Conservation (phyloP, 352 stramenopile species). For the Pythium volutum region DNA sequence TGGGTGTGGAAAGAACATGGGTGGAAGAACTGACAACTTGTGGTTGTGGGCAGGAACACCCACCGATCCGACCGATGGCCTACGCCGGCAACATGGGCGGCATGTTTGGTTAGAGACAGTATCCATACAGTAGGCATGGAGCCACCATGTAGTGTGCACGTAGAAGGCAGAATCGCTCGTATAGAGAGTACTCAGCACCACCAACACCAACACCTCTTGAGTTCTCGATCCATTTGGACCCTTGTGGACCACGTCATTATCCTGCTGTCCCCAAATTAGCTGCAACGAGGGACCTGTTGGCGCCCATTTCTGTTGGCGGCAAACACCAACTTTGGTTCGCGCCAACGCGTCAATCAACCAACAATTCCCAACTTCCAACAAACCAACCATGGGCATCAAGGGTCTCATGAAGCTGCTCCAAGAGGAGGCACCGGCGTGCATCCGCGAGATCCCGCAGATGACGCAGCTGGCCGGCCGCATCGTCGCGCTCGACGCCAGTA, state of each 20-base stretch:
- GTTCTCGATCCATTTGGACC: not conserved
- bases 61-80: conserved; percentile 86
- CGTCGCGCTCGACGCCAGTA: conserved; percentile 98
- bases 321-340: not conserved
- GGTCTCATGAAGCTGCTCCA: conserved; percentile 98
- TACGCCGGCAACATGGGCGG: conserved; percentile 90
- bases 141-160: not conserved
- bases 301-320: not conserved
- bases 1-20: not conserved
- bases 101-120: conserved; percentile 72
- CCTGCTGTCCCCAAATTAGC: not conserved
- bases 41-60: conserved; percentile 58
- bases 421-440: conserved; percentile 95
- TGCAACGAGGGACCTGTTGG: conserved; percentile 1
- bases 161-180: not conserved
- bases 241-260: not conserved
- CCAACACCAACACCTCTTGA: not conserved
- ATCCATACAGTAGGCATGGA: not conserved
- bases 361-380: no score
- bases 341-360: not conserved
- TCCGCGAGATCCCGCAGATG: conserved; percentile 94
- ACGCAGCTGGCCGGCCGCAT: conserved; percentile 93
- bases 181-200: not conserved
- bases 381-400: conserved; percentile 99
- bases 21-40: not conserved